These are phyloP conservation scores for Sporothrix dimorphospora DNA, from an alignment of 2,329 filamentous ascomycete genomes.

Conservation along the genomic window DNA sequence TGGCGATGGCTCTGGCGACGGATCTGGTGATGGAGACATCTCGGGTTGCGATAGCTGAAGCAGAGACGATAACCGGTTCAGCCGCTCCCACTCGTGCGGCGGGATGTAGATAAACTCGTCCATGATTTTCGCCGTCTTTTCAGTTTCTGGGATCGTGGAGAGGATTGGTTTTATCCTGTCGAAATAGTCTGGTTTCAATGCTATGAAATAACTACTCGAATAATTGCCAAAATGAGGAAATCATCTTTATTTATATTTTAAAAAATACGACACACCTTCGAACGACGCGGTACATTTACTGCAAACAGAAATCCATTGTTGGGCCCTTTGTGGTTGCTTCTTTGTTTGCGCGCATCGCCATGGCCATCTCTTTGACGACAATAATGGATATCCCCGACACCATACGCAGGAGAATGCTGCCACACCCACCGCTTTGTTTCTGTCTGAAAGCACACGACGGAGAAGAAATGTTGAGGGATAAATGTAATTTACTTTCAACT, in stretches of 20 bases:
- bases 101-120: constrained; percentile 12
- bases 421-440: neutral
- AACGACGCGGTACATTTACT: neutral
- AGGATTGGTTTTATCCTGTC: neutral
- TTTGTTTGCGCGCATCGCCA: constrained; percentile 11
- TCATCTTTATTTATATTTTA: neutral
- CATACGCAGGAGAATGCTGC: neutral
- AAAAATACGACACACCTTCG: no score
- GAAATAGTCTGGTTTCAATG: neutral
- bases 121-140: neutral
- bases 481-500: neutral
- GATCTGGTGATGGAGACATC: neutral
- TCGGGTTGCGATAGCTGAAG: neutral
- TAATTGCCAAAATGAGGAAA: no score
- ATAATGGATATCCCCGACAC: neutral
- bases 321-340: neutral
- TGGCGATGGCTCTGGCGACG: neutral
- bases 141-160: neutral
- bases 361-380: neutral
- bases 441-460: neutral
- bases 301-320: neutral
- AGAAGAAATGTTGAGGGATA: no score
- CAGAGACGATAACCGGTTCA: neutral
- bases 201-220: neutral
- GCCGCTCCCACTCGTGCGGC: neutral